Percentiles rank a stretch among this genome's conserved stretches.
phyloP scores from a whole-genome alignment of 192 early-diverging fungal genomes.

The Dispira parvispora region DNA sequence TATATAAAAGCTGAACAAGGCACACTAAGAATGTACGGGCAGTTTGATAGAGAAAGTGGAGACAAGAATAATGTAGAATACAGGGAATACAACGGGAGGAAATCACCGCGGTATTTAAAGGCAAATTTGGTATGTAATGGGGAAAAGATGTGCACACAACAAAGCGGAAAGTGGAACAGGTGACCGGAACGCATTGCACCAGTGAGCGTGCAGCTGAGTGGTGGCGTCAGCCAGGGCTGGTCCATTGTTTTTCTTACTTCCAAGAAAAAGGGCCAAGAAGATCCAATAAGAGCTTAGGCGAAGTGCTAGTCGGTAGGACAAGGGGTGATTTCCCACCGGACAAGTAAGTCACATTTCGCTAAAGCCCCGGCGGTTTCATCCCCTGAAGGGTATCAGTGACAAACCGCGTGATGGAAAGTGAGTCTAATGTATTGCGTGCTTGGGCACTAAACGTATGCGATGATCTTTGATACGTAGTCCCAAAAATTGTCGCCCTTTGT shows the following conservation, averaged over 20 bases:
- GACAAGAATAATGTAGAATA: too few relatives aligned
- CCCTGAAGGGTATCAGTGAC: too few relatives aligned
- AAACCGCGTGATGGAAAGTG: too few relatives aligned
- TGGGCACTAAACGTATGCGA: too few relatives aligned
- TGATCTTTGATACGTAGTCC: too few relatives aligned
- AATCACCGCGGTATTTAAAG: background rate
- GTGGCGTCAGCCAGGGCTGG: background rate
- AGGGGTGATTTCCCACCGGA: background rate
- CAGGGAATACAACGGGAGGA: background rate
- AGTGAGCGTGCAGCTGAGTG: background rate
- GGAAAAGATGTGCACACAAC: background rate
- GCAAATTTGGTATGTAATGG: background rate
- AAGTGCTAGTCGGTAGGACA: background rate
- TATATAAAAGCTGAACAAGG: too few relatives aligned
- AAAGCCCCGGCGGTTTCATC: too few relatives aligned
- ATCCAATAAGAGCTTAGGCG: background rate
- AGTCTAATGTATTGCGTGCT: too few relatives aligned
- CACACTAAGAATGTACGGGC: too few relatives aligned
- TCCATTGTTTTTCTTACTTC: background rate
- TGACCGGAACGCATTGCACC: background rate
- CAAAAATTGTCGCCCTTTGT: too few relatives aligned
- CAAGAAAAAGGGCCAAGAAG: background rate
- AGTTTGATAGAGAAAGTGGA: too few relatives aligned
- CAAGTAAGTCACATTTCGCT: too few relatives aligned
- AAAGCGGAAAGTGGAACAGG: background rate